Evolutionary conservation across 2,329 filamentous ascomycete species (phyloP).

Genomic region (Rhynchosporium secalis): DNA sequence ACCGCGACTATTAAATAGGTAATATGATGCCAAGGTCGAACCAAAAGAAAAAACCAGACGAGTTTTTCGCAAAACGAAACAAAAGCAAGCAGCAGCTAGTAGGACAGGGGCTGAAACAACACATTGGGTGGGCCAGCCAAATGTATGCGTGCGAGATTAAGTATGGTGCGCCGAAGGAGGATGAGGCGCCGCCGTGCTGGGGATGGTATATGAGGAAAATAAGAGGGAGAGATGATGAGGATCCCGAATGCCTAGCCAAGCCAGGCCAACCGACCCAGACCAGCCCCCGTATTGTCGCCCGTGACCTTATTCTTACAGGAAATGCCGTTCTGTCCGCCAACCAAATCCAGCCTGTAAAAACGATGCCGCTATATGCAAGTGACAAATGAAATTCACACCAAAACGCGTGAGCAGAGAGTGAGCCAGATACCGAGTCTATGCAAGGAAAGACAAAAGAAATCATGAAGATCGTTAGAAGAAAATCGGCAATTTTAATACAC

Average conservation of each 20-base stretch:
- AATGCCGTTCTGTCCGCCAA: conserved; percentile 25
- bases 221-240: conserved; percentile 34
- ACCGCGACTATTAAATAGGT: conserved; percentile 34
- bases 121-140: conserved; percentile 41
- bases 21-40: conserved; percentile 24
- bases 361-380: conserved; percentile 39
- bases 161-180: conserved; percentile 33
- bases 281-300: conserved; percentile 48
- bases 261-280: conserved; percentile 35
- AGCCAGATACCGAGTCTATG: conserved; percentile 40
- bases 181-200: conserved; percentile 14
- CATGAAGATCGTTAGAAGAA: conserved; percentile 41
- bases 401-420: conserved; percentile 33
- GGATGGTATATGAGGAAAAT: conserved; percentile 29
- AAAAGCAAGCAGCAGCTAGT: conserved; percentile 28
- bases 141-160: conserved; percentile 34
- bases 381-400: conserved; percentile 37
- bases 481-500: conserved; percentile 53
- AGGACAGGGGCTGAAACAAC: conserved; percentile 41
- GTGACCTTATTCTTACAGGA: conserved; percentile 43
- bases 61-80: background rate
- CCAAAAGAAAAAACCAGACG: conserved; percentile 15
- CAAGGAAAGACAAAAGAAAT: conserved; percentile 48
- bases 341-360: conserved; percentile 27
- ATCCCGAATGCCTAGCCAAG: conserved; percentile 36